Evolutionary conservation across 805 yeast species (phyloP), one percentile per base, ranked within the genome.

Genomic region (Tetrapisispora pingtungensis): DNA sequence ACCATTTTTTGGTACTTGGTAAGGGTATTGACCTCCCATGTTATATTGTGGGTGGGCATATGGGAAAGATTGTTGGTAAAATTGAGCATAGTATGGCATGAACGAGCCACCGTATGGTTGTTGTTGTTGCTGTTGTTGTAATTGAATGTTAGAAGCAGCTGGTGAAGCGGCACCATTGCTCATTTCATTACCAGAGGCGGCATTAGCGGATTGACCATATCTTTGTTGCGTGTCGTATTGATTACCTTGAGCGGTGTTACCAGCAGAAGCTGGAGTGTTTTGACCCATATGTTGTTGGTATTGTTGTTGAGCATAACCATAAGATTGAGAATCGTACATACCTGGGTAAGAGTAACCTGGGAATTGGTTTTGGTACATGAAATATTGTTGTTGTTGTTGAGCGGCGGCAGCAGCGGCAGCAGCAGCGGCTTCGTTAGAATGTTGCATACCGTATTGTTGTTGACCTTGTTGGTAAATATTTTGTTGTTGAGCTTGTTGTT

Each of bases 271-370:
- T 15, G 49, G 46, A 19, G 54, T 46, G 22, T 49, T 46, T 33
- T 46, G 46, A 31, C 46, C 50, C 28, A 46, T 44, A 17, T 47
- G 45, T 40, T 53, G 62, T 43, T 53, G 57, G 28, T 55, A 56
- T 32, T 52, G 56, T 46, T 60, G 64, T 43, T 57, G 59, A 33
- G 53, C 55, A 43, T 57, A 58, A 36, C 56, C 61, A 48, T 57
- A 59, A 35, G 49, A 47, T 51, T 61, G 67, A 30, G 57, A 51
- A 46, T 60, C 67, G 41, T 54, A 62, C 62, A 61, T 59, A 36
- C 63, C 66, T 36, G 67, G 67, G 46, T 62, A 61, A 32, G 62
- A 56, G 47, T 60, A 62, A 35, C 66, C 67, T 39, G 66, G 66
- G 50, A 59, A 62, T 47, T 62, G 66, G 44, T 57, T 58, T 49